Evolutionary conservation across 768 basidiomycete genomes (phyloP).

Genomic region (Dacryopinax primogenitus): DNA sequence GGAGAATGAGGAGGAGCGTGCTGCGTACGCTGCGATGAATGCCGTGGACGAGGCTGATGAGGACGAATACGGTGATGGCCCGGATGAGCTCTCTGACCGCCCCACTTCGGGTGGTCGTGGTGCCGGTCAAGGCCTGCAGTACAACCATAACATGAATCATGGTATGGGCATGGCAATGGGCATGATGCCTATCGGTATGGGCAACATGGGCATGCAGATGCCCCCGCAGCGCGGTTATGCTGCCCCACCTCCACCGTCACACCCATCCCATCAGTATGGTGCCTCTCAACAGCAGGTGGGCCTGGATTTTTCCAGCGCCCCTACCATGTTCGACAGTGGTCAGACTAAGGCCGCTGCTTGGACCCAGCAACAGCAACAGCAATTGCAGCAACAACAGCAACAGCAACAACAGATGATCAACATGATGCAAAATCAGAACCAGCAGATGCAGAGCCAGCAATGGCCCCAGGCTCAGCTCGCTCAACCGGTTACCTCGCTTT

Average conservation of each 20-base stretch:
- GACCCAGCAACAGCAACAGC: conserved; percentile 13
- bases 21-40: conserved; percentile 12
- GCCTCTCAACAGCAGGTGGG: conserved; percentile 9
- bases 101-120: not conserved
- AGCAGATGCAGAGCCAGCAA: conserved; percentile 14
- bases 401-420: conserved; percentile 17
- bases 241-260: not conserved
- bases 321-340: conserved; percentile 10
- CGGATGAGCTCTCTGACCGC: not conserved
- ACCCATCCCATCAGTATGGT: conserved; percentile 2
- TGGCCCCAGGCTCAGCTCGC: conserved; percentile 6
- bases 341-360: conserved; percentile 7
- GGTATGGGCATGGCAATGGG: not conserved
- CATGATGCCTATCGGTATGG: conserved; percentile 6
- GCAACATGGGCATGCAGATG: not conserved
- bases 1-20: conserved; percentile 20
- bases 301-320: conserved; percentile 9
- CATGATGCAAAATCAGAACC: conserved; percentile 13
- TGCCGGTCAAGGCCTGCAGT: not conserved
- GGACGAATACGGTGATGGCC: conserved; percentile 3
- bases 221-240: conserved; percentile 6
- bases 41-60: not conserved
- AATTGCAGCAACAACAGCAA: conserved; percentile 16
- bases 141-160: conserved; percentile 2
- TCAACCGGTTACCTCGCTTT: not conserved